phyloP scores from a whole-genome alignment of 257 asterid genomes.

The Fraxinus quadrangulata region DNA sequence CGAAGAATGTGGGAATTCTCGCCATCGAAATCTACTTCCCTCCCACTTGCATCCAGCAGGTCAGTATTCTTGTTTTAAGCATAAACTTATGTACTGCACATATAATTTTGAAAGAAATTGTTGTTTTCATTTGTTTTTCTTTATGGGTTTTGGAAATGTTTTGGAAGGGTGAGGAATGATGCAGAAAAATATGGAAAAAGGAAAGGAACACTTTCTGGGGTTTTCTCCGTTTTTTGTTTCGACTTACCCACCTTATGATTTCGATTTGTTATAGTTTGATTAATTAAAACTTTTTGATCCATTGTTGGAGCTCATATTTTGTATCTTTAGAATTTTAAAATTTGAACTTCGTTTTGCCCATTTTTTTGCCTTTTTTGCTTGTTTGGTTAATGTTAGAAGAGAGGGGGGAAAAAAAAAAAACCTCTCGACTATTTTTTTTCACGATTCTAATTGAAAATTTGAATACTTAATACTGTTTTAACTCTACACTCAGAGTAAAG shows the following conservation, averaged over 20 bases:
- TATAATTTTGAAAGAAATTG: neutral
- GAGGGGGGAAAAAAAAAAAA: neutral
- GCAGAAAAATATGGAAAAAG: neutral
- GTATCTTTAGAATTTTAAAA: neutral
- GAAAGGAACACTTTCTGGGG: neutral
- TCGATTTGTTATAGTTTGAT: constrained; percentile 15
- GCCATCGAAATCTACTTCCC: constrained; percentile 97
- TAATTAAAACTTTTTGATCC: constrained; percentile 3
- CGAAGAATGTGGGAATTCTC: constrained; percentile 91
- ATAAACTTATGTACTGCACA: neutral
- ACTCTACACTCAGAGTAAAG: neutral
- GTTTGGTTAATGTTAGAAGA: too few relatives aligned
- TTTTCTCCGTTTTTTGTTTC: neutral
- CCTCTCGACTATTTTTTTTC: neutral
- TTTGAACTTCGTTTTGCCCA: constrained; percentile 30
- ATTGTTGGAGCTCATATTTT: neutral
- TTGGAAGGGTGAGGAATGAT: constrained; percentile 14
- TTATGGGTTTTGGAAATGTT: constrained; percentile 12
- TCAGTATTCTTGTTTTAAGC: constrained; percentile 16
- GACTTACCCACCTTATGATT: constrained; percentile 25
- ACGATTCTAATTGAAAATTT: neutral
- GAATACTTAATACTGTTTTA: neutral
- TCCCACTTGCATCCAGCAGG: constrained; percentile 97
- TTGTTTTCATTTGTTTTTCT: neutral
- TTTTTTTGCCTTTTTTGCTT: constrained; percentile 3